phyloP scores from a whole-genome alignment of 2,329 filamentous ascomycete genomes.

The Cordyceps tenuipes region DNA sequence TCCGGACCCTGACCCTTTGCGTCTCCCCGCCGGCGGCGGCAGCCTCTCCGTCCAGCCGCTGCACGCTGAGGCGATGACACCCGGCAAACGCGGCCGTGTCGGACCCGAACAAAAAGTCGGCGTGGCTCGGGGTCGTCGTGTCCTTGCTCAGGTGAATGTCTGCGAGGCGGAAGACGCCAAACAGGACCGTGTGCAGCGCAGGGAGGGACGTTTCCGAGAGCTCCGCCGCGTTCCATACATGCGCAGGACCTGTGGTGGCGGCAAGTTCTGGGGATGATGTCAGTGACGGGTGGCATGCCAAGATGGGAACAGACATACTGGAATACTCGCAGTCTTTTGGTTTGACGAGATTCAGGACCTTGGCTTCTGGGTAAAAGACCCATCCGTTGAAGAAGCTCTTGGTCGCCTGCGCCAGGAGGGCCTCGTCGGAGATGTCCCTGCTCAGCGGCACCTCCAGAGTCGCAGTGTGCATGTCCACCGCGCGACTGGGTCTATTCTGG shows the following conservation, averaged over 20 bases:
- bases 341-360: not conserved
- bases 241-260: not conserved
- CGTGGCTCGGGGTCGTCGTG: conserved; percentile 17
- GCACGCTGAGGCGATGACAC: conserved; percentile 22
- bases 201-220: conserved; percentile 16
- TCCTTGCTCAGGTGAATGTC: conserved; percentile 11
- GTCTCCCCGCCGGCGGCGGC: not conserved
- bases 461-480: conserved; percentile 19
- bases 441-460: conserved; percentile 16
- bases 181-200: conserved; percentile 17
- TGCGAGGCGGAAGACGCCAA: conserved; percentile 21
- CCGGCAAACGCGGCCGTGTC: conserved; percentile 20
- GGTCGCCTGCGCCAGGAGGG: conserved; percentile 21
- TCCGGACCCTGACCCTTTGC: not conserved
- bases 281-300: no score
- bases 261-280: not conserved
- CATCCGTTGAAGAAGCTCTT: conserved; percentile 24
- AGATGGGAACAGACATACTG: not conserved
- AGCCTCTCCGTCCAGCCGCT: conserved; percentile 11
- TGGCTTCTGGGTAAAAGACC: conserved; percentile 21
- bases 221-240: conserved; percentile 16
- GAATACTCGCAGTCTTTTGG: not conserved
- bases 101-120: conserved; percentile 24
- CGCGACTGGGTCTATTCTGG: conserved; percentile 12
- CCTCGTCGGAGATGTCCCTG: conserved; percentile 18